Evolutionary conservation across 805 yeast genomes (phyloP).

Genomic region (Clavispora fructus): DNA sequence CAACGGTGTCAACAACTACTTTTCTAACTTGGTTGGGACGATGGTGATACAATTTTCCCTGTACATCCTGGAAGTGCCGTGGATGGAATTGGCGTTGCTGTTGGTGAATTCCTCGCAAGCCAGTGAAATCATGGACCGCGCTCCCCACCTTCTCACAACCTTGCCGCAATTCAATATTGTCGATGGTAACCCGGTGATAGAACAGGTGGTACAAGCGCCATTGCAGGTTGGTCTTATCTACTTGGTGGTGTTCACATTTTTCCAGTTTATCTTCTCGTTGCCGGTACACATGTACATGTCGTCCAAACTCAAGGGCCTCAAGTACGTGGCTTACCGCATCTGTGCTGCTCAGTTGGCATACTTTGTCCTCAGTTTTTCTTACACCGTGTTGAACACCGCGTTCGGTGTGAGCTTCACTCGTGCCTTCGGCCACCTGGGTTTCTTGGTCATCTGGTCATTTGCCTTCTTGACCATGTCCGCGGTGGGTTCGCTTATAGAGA

Average conservation of each 20-base stretch:
- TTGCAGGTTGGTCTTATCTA: conserved; percentile 29
- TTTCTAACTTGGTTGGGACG: conserved; percentile 14
- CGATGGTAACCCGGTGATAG: conserved; percentile 22
- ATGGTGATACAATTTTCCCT: conserved; percentile 13
- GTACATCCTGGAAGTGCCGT: conserved; percentile 15
- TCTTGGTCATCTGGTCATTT: conserved; percentile 29
- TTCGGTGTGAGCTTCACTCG: conserved; percentile 17
- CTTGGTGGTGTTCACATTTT: conserved; percentile 28
- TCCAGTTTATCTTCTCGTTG: conserved; percentile 26
- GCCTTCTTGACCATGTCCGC: conserved; percentile 26
- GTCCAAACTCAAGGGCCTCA: conserved; percentile 20
- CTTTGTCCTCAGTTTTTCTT: conserved; percentile 22
- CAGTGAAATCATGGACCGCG: conserved; percentile 6
- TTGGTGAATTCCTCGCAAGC: conserved; percentile 6
- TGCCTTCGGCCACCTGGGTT: conserved; percentile 29
- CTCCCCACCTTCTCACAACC: conserved; percentile 21
- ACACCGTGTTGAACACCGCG: conserved; percentile 25
- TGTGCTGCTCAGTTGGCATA: conserved; percentile 25
- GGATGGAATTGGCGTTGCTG: conserved; percentile 13
- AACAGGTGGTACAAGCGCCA: conserved; percentile 25
- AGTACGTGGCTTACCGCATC: conserved; percentile 21
- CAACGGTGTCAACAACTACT: conserved; percentile 23
- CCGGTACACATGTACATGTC: conserved; percentile 25
- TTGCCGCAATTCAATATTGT: conserved; percentile 19
- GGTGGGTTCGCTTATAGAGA: conserved; percentile 27